These are phyloP conservation scores for Aspergillus amoenus DNA, from an alignment of 2,329 filamentous ascomycete genomes.

Conservation along the genomic window DNA sequence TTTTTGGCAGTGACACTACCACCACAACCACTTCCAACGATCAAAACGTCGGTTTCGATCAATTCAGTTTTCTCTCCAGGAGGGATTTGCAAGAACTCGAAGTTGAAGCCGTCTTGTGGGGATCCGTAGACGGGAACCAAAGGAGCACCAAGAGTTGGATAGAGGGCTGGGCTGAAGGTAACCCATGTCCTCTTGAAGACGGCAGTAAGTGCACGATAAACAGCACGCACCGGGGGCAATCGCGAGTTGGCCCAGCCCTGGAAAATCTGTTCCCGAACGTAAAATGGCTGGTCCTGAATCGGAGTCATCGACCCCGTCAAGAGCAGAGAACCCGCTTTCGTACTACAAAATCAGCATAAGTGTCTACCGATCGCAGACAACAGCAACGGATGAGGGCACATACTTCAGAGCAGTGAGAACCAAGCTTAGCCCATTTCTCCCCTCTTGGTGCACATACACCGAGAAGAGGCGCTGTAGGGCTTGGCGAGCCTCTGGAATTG, in stretches of 20 bases:
- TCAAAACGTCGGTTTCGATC: conserved; percentile 76
- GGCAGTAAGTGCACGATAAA: conserved; percentile 50
- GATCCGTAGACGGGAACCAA: conserved; percentile 55
- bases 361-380: not conserved
- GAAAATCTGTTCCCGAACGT: conserved; percentile 55
- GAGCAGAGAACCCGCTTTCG: conserved; percentile 55
- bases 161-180: conserved; percentile 51
- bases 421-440: conserved; percentile 50
- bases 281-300: conserved; percentile 54
- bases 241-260: conserved; percentile 54
- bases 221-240: conserved; percentile 51
- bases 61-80: conserved; percentile 54
- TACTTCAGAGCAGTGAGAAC: conserved; percentile 57
- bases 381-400: conserved; percentile 14
- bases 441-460: conserved; percentile 49
- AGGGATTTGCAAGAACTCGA: conserved; percentile 59
- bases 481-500: conserved; percentile 52
- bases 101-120: conserved; percentile 53
- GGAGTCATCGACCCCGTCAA: conserved; percentile 58
- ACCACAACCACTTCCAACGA: conserved; percentile 85
- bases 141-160: conserved; percentile 53
- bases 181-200: conserved; percentile 56
- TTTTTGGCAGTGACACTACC: conserved; percentile 80
- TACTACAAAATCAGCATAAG: conserved; percentile 34
- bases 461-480: conserved; percentile 50